Conservation (phyloP, 1,139 yeast species). For the Taiozyma onychis region DNA sequence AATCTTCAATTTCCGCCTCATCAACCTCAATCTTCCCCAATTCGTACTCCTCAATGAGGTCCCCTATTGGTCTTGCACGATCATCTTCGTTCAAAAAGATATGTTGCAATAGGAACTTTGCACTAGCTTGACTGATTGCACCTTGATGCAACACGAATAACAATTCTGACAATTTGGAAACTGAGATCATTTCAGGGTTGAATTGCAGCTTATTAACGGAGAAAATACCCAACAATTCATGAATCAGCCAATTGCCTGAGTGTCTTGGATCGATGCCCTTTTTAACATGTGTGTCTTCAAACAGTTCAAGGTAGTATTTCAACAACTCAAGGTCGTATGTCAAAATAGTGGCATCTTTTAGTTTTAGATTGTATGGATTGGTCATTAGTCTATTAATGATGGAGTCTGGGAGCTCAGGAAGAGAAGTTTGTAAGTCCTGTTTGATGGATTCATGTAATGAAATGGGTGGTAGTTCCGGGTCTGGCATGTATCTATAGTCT, state of each 20-base stretch:
- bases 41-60: conserved; percentile 51
- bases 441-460: conserved; percentile 38
- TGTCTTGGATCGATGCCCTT: conserved; percentile 28
- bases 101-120: conserved; percentile 55
- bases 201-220: conserved; percentile 44
- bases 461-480: conserved; percentile 74
- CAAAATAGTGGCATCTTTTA: conserved; percentile 67
- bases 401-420: conserved; percentile 66
- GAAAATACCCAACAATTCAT: conserved; percentile 71
- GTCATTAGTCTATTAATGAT: conserved; percentile 42
- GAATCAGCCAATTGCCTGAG: conserved; percentile 79
- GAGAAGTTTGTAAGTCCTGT: conserved; percentile 29
- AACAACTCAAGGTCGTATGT: conserved; percentile 46
- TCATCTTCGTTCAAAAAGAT: conserved; percentile 37
- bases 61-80: conserved; percentile 27
- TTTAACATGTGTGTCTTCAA: conserved; percentile 22
- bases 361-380: conserved; percentile 50
- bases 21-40: conserved; percentile 34
- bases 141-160: conserved; percentile 34
- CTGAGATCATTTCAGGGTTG: conserved; percentile 32
- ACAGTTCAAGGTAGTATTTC: conserved; percentile 22
- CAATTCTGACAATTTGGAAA: conserved; percentile 37
- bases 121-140: conserved; percentile 52
- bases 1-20: conserved; percentile 39
- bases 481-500: conserved; percentile 93